phyloP scores from a whole-genome alignment of 495 filamentous ascomycete species.

The Neurospora sp. region DNA sequence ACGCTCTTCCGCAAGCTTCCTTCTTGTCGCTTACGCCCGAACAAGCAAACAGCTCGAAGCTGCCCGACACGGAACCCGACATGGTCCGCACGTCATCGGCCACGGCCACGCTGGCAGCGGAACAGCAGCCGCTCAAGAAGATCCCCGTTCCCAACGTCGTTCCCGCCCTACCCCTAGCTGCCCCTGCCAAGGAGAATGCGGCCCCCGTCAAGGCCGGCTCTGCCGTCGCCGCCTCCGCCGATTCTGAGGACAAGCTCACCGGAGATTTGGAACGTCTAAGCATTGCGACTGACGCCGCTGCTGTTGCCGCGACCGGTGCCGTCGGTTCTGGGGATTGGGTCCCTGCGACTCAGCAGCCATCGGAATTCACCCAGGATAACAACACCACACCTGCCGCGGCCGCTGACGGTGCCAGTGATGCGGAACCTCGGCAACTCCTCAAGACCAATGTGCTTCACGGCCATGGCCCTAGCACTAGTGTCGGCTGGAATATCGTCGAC shows the following conservation, averaged over 20 bases:
- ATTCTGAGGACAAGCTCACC: slow-evolving; percentile 1
- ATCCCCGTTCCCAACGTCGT: slow-evolving; percentile 8
- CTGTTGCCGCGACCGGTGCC: neutral
- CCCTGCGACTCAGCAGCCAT: neutral
- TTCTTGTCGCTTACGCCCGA: neutral
- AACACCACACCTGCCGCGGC: neutral
- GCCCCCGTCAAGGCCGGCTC: neutral
- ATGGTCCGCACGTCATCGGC: slow-evolving; percentile 8
- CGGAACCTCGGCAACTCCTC: neutral
- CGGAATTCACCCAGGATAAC: neutral
- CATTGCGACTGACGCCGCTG: neutral
- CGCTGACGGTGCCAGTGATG: neutral
- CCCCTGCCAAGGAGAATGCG: slow-evolving; percentile 8
- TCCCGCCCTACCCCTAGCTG: slow-evolving; percentile 11
- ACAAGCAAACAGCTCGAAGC: neutral
- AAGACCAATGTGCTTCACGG: neutral
- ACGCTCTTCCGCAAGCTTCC: neutral
- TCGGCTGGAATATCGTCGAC: neutral
- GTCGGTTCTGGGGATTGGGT: neutral
- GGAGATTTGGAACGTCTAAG: neutral
- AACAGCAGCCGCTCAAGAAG: neutral
- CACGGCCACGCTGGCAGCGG: neutral
- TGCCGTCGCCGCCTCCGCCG: neutral
- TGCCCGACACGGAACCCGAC: neutral
- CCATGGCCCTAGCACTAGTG: neutral